A percentile compares a stretch with the other conserved stretches of the same genome.
phyloP scores from a whole-genome alignment of 139 green algal genomes.

The Parachlorella kessleri region DNA sequence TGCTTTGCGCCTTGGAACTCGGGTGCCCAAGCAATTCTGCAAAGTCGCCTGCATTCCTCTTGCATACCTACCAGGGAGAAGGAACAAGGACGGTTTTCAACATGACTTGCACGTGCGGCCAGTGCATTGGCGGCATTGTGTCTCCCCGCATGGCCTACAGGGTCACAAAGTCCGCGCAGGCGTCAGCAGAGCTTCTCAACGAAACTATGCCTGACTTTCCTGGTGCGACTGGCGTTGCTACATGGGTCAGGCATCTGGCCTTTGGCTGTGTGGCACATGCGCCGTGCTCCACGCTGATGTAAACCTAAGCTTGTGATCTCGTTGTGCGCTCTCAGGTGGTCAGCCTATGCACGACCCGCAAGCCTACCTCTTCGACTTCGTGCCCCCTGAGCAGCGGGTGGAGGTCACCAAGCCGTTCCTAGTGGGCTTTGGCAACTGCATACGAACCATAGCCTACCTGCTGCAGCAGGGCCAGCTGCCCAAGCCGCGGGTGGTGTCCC shows the following conservation, averaged over 20 bases:
- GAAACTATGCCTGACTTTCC: conserved; percentile 29
- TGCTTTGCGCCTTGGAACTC: too few relatives aligned
- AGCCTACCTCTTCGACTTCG: conserved; percentile 36
- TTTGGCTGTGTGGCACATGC: too few relatives aligned
- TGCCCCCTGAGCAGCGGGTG: conserved; percentile 34
- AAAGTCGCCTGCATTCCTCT: too few relatives aligned
- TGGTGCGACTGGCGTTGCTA: conserved; percentile 9
- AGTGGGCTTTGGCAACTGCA: conserved; percentile 35
- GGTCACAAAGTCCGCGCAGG: conserved; percentile 10
- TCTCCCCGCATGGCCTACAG: conserved; percentile 14
- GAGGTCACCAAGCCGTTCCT: conserved; percentile 29
- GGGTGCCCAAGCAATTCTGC: too few relatives aligned
- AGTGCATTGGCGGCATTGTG: conserved; percentile 32
- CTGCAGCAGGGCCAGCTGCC: conserved; percentile 31
- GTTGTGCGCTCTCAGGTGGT: neutral
- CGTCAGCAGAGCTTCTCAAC: conserved; percentile 14
- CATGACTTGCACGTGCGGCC: conserved; percentile 24
- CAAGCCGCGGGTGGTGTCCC: conserved; percentile 34
- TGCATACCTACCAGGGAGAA: too few relatives aligned
- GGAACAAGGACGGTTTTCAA: too few relatives aligned
- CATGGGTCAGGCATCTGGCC: too few relatives aligned
- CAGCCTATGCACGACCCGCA: conserved; percentile 30
- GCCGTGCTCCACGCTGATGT: too few relatives aligned
- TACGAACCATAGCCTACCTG: conserved; percentile 19
- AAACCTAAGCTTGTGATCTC: too few relatives aligned